Conservation (phyloP, 345 rosid genomes). For the Eutrema heterophyllum region DNA sequence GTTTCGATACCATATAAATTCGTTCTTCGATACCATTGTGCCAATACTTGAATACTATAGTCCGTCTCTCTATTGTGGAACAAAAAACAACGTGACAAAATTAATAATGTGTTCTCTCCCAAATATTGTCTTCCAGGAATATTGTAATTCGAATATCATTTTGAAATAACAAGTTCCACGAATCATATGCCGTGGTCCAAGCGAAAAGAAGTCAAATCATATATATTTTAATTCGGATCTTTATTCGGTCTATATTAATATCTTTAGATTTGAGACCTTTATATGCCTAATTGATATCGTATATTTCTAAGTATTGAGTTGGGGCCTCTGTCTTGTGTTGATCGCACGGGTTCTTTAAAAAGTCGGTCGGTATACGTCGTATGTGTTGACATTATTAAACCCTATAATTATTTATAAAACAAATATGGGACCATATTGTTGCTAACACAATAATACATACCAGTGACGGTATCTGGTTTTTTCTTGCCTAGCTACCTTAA, state of each 20-base stretch:
- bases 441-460: not conserved
- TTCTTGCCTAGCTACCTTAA: not conserved
- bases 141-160: not conserved
- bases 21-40: not conserved
- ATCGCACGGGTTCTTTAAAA: not conserved
- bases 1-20: not conserved
- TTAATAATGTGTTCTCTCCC: not conserved
- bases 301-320: not conserved
- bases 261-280: not conserved
- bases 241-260: not conserved
- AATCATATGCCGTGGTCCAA: conserved; percentile 27
- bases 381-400: not conserved
- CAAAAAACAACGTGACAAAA: conserved; percentile 14
- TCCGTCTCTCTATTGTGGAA: not conserved
- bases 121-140: not conserved
- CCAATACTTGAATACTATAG: not conserved
- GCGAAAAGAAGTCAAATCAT: not conserved
- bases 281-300: conserved; percentile 1
- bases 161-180: not conserved
- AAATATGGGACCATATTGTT: not conserved
- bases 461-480: not conserved
- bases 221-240: not conserved
- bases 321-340: not conserved
- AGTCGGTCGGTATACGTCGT: not conserved
- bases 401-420: not conserved